Base-by-base conservation (phyloP, 2,329 filamentous ascomycete species). In the Lachnellula subtilissima region DNA sequence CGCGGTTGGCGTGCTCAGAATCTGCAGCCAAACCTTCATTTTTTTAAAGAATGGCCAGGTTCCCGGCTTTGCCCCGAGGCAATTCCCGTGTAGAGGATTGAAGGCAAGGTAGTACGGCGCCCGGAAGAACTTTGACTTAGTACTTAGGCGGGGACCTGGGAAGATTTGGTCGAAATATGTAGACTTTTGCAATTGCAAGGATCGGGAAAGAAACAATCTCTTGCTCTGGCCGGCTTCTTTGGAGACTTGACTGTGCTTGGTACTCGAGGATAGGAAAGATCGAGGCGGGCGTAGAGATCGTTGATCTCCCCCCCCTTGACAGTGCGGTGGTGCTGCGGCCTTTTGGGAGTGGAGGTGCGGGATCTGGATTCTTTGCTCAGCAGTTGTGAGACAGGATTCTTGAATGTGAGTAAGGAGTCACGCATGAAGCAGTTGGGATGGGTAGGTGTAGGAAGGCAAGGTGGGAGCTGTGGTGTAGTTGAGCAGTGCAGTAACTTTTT, bases 1-100 rank as follows among this genome's bases (percentile, higher is more conserved):
- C 57, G 87, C 87, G 63, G 93, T 94, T 14, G 93, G 93, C 57
- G 88, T 88, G 17, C 86, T 88, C 59, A 93, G 72, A 65, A 97
- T 75, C 71, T 95, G 86, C 55, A 92, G 78, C 65, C 78, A 84
- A 69, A 81, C 87, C 64, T 85, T 80, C 92, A 96, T 96, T 36
- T 61, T 70, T 39, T 42, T 54, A 9, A 23, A 36, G 32, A n/a
- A 9, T 50, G 7, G 53, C 35, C 25, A 25, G 46, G 5, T 8
- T 7, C 7, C 42, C 35, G 48, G 6, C 42, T 5, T 45, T 23
- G 5, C 23, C 22, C n/a, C 23, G 25, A 32, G 22, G 22, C 22
- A 32, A 48, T 15, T 48, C 23, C 12, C 12, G 15, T 32, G 19
- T 32, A 32, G 22, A 9, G 45, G 2, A 5, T 42, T 22, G n/a